A percentile compares a stretch with the other conserved stretches of the same genome.
Conservation (phyloP, 1,284 basidiomycete genomes). For the Mycena sp. region DNA sequence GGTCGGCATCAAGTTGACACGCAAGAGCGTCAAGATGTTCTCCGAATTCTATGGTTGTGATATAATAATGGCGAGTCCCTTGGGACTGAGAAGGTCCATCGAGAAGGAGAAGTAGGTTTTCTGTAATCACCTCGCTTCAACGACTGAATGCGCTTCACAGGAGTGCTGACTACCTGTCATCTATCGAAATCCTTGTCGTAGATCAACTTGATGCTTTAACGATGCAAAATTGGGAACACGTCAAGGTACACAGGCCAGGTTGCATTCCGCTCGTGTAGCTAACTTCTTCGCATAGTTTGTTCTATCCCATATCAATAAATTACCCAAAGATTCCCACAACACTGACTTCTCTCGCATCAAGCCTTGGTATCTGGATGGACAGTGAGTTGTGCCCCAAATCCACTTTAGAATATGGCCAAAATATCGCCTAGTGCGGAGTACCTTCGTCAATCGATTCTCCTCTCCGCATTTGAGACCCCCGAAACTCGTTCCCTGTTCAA, state of each 20-base stretch:
- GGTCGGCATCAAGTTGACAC: constrained; percentile 91
- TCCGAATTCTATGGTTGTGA: constrained; percentile 93
- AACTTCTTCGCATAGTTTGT: constrained; percentile 71
- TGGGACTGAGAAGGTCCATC: constrained; percentile 91
- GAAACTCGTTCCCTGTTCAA: constrained; percentile 88
- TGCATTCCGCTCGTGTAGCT: neutral
- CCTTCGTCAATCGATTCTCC: constrained; percentile 88
- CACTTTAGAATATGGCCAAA: neutral
- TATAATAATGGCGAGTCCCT: constrained; percentile 91
- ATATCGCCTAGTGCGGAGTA: constrained; percentile 67
- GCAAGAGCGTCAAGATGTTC: constrained; percentile 90
- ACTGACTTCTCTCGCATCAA: constrained; percentile 97
- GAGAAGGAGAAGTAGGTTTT: constrained; percentile 88
- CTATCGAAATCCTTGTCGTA: constrained; percentile 92
- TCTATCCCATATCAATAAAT: constrained; percentile 83
- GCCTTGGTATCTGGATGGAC: constrained; percentile 95
- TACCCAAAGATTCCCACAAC: constrained; percentile 93
- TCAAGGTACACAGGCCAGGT: constrained; percentile 67
- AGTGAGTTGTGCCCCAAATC: constrained; percentile 61
- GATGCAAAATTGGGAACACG: constrained; percentile 99
- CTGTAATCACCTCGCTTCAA: neutral
- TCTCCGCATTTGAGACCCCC: constrained; percentile 92
- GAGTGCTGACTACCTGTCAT: constrained; percentile 90
- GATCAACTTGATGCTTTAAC: constrained; percentile 94
- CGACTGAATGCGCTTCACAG: constrained; percentile 50